These are phyloP conservation scores for Rutstroemia sp. DNA, from an alignment of 2,329 filamentous ascomycete genomes.

Conservation along the genomic window DNA sequence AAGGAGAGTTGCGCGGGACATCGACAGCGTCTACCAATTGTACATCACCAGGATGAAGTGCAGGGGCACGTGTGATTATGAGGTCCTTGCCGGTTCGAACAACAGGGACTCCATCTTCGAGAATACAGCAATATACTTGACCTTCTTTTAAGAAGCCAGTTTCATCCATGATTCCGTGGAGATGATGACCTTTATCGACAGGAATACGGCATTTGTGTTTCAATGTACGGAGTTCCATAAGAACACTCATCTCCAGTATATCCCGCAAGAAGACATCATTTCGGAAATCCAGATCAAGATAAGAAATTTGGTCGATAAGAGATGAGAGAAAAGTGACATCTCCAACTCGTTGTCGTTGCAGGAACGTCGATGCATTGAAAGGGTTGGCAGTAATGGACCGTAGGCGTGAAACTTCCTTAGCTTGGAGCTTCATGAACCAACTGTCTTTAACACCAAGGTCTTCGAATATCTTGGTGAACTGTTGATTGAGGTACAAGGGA, in stretches of 20 bases:
- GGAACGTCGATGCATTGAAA: conserved; percentile 57
- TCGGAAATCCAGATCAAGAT: conserved; percentile 56
- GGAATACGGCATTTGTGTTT: conserved; percentile 76
- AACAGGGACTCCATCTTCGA: conserved; percentile 23
- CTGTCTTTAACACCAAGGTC: conserved; percentile 55
- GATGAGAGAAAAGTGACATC: conserved; percentile 51
- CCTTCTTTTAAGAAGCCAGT: conserved; percentile 58
- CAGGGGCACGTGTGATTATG: conserved; percentile 70
- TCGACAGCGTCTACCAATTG: conserved; percentile 57
- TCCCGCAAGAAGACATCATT: conserved; percentile 63
- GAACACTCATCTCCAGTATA: conserved; percentile 60
- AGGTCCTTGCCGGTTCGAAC: conserved; percentile 21
- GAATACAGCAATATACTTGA: conserved; percentile 59
- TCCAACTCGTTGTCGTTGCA: conserved; percentile 55
- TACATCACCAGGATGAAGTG: conserved; percentile 75
- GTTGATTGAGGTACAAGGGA: conserved; percentile 65
- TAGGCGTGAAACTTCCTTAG: conserved; percentile 51
- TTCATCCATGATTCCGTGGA: conserved; percentile 82
- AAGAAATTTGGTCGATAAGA: conserved; percentile 52
- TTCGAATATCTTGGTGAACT: conserved; percentile 80
- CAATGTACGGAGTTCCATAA: conserved; percentile 64
- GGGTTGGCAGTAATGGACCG: conserved; percentile 50
- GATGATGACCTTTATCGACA: conserved; percentile 60
- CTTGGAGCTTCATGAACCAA: conserved; percentile 60
- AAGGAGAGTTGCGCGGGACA: conserved; percentile 51